phyloP scores from a whole-genome alignment of 2,329 filamentous ascomycete species.

The Sordariomycetes sp. region DNA sequence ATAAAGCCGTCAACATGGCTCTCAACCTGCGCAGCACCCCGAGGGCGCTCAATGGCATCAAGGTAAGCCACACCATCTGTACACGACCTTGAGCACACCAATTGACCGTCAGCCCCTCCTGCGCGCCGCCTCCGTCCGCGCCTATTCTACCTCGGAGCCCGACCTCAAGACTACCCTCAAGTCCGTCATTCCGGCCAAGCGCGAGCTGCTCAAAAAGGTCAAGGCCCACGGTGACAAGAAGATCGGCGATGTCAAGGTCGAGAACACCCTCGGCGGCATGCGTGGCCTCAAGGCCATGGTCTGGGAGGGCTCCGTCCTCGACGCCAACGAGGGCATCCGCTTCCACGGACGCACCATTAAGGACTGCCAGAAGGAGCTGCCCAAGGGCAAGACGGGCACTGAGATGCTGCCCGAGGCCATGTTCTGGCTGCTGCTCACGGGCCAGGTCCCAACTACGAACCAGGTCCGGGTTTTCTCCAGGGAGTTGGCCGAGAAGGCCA shows the following conservation, averaged over 20 bases:
- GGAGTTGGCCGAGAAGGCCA: constrained; percentile 78
- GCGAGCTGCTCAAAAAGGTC: constrained; percentile 87
- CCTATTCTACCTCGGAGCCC: constrained; percentile 71
- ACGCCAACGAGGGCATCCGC: constrained; percentile 93
- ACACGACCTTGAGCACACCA: not conserved
- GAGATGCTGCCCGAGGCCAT: constrained; percentile 99
- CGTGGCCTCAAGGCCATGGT: constrained; percentile 96
- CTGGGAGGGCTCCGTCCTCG: constrained; percentile 96
- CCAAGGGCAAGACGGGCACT: constrained; percentile 83
- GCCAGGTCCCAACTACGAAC: constrained; percentile 72
- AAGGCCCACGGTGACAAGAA: constrained; percentile 76
- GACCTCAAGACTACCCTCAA: constrained; percentile 84
- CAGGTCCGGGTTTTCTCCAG: constrained; percentile 79
- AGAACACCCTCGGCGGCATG: constrained; percentile 94
- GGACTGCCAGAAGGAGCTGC: constrained; percentile 88
- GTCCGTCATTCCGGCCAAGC: constrained; percentile 80
- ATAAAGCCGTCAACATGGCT: constrained; percentile 40
- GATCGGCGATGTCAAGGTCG: constrained; percentile 86
- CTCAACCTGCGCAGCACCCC: constrained; percentile 53
- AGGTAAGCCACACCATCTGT: constrained; percentile 34
- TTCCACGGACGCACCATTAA: constrained; percentile 98
- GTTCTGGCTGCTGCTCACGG: constrained; percentile 98
- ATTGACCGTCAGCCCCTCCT: constrained; percentile 16
- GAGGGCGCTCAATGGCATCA: constrained; percentile 53
- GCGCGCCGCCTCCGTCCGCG: constrained; percentile 30